phyloP scores from a whole-genome alignment of 2,329 filamentous ascomycete species.

The Aspergillus aculeatus region DNA sequence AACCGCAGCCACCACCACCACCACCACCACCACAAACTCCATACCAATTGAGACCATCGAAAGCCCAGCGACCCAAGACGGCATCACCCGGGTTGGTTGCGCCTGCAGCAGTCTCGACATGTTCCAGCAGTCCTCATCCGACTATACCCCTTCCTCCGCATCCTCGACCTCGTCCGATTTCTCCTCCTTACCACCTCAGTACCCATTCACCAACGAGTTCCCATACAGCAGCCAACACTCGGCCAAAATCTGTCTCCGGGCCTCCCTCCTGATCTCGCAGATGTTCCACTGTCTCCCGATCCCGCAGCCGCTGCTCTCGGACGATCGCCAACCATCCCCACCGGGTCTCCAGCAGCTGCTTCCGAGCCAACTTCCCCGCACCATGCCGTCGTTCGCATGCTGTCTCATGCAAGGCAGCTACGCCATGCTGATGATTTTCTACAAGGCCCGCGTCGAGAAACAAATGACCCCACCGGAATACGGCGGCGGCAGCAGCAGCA shows the following conservation, averaged over 20 bases:
- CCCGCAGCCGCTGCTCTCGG: slow-evolving; percentile 29
- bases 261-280: slow-evolving; percentile 41
- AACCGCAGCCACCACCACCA: slow-evolving; percentile 34
- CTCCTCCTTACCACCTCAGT: slow-evolving; percentile 27
- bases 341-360: slow-evolving; percentile 17
- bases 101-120: slow-evolving; percentile 32
- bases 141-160: slow-evolving; percentile 35
- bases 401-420: slow-evolving; percentile 50
- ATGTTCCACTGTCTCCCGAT: slow-evolving; percentile 43
- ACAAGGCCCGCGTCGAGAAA: slow-evolving; percentile 42
- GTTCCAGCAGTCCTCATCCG: slow-evolving; percentile 29
- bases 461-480: slow-evolving; percentile 26
- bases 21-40: slow-evolving; percentile 13
- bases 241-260: slow-evolving; percentile 41
- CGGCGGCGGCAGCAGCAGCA: slow-evolving; percentile 23
- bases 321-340: slow-evolving; percentile 14
- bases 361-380: slow-evolving; percentile 36
- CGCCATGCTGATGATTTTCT: slow-evolving; percentile 48
- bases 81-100: slow-evolving; percentile 33
- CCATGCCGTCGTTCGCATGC: slow-evolving; percentile 49
- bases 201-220: slow-evolving; percentile 35
- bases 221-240: slow-evolving; percentile 45
- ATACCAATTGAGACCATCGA: slow-evolving; percentile 7
- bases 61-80: slow-evolving; percentile 17
- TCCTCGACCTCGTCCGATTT: slow-evolving; percentile 34